These are phyloP conservation scores for Candida sonorensis DNA, from an alignment of 805 yeast genomes.

Conservation along the genomic window DNA sequence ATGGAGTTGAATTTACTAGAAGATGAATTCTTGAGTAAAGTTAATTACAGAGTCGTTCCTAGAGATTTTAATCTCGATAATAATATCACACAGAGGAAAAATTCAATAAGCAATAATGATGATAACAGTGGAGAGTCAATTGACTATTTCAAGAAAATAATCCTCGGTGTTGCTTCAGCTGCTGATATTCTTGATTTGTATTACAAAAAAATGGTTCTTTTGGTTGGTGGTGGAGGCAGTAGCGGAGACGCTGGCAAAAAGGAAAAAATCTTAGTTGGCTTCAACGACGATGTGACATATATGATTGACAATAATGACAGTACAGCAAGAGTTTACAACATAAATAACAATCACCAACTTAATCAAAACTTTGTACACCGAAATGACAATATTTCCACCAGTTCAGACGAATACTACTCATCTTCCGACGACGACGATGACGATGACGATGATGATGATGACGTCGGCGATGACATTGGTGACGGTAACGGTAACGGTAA, in stretches of 20 bases:
- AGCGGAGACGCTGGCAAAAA: too few relatives aligned
- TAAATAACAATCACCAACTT: constrained; percentile 1
- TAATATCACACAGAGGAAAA: constrained; percentile 18
- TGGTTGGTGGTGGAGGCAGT: constrained; percentile 34
- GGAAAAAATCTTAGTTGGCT: constrained; percentile 24
- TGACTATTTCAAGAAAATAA: constrained; percentile 20
- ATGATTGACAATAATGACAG: too few relatives aligned
- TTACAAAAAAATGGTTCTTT: constrained; percentile 40
- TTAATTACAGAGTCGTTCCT: constrained; percentile 74
- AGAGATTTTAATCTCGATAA: constrained; percentile 33
- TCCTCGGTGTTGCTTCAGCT: constrained; percentile 26
- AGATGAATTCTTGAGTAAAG: constrained; percentile 75
- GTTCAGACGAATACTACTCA: constrained; percentile 3
- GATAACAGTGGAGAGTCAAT: too few relatives aligned
- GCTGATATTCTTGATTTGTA: constrained; percentile 39
- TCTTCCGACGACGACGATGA: constrained; percentile 1
- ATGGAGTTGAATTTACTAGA: constrained; percentile 82
- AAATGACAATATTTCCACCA: too few relatives aligned
- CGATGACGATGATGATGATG: not conserved
- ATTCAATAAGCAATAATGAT: too few relatives aligned
- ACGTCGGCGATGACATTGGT: not conserved
- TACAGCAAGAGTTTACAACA: constrained; percentile 1
- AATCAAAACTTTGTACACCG: too few relatives aligned
- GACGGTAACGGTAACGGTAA: too few relatives aligned
- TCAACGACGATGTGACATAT: constrained; percentile 20